phyloP scores from a whole-genome alignment of 148 eudicot genomes.

The Rhododendron kiyosumense region DNA sequence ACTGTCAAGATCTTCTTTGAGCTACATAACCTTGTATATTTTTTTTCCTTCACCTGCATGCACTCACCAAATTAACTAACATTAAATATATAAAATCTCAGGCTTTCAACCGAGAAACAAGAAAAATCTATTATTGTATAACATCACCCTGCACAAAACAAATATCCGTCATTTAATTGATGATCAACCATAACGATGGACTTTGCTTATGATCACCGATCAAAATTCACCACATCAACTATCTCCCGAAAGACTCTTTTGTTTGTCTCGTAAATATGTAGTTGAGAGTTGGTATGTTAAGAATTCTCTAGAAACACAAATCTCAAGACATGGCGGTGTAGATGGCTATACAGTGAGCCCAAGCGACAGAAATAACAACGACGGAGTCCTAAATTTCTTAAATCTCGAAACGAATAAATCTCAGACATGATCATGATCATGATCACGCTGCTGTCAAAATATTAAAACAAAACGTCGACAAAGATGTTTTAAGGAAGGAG shows the following conservation, averaged over 20 bases:
- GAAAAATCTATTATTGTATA: neutral
- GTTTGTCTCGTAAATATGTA: too few relatives aligned
- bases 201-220: neutral
- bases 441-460: neutral
- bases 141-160: neutral
- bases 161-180: neutral
- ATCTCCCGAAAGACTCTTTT: too few relatives aligned
- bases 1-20: slow-evolving; percentile 6
- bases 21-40: neutral
- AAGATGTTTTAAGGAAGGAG: too few relatives aligned
- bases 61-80: neutral
- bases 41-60: neutral
- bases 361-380: neutral
- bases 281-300: too few relatives aligned
- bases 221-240: neutral
- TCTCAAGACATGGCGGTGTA: neutral
- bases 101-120: neutral
- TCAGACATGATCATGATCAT: too few relatives aligned
- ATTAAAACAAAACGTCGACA: neutral
- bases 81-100: neutral
- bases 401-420: too few relatives aligned
- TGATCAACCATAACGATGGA: neutral
- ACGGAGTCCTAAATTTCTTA: neutral
- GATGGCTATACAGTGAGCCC: neutral
- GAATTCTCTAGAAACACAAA: neutral